phyloP scores from a whole-genome alignment of 306 rosid genomes.

The Pyrus betulifolia region DNA sequence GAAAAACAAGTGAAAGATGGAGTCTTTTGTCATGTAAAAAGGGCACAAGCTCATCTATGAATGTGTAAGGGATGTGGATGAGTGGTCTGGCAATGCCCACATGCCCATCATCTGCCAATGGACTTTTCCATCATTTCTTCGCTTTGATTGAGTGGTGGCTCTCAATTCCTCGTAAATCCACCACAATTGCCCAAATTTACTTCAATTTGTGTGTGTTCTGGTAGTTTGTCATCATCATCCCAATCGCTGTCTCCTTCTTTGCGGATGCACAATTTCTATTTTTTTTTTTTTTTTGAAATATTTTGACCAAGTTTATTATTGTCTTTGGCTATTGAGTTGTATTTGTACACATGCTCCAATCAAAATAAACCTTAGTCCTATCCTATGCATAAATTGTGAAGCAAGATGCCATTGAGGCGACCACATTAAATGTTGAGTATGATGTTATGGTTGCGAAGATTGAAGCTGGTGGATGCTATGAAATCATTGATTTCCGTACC shows the following conservation, averaged over 20 bases:
- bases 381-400: no score
- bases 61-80: slow-evolving; percentile 25
- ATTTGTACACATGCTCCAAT: neutral
- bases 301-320: slow-evolving; percentile 20
- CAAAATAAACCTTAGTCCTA: neutral
- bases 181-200: neutral
- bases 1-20: slow-evolving; percentile 1
- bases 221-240: slow-evolving; percentile 7
- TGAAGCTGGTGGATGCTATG: no score
- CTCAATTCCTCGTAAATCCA: neutral
- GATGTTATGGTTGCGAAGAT: no score
- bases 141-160: neutral
- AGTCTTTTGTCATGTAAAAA: slow-evolving; percentile 32
- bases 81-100: slow-evolving; percentile 39
- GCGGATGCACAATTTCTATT: neutral
- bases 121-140: neutral
- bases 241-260: slow-evolving; percentile 19
- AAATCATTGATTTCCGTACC: no score
- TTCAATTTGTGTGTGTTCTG: neutral
- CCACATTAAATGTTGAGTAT: no score
- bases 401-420: no score
- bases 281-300: no score
- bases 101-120: slow-evolving; percentile 5
- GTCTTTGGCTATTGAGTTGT: neutral
- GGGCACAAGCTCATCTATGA: slow-evolving; percentile 32